phyloP scores from a whole-genome alignment of 352 stramenopile species.

The Thalassiosira livingstoniorum region DNA sequence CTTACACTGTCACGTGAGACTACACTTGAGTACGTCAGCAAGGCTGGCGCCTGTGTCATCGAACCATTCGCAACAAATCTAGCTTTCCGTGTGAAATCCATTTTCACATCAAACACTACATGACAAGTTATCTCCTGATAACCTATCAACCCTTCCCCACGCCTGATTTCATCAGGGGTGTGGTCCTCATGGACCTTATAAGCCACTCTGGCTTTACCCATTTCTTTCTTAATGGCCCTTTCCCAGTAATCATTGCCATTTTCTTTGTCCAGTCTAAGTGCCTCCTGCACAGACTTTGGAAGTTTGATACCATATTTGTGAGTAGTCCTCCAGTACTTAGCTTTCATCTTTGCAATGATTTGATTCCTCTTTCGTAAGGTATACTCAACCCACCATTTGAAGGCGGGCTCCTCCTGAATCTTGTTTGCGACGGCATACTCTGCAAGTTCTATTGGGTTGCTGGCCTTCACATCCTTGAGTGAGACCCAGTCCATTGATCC shows the following conservation, averaged over 20 bases:
- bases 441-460: neutral
- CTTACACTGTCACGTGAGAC: constrained; percentile 63
- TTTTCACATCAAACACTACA: constrained; percentile 72
- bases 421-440: neutral
- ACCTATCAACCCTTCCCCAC: constrained; percentile 24
- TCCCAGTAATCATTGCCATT: constrained; percentile 59
- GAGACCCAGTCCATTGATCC: constrained; percentile 40
- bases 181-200: constrained; percentile 34
- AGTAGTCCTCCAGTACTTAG: constrained; percentile 31
- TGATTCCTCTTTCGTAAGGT: constrained; percentile 13
- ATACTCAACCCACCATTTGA: constrained; percentile 20
- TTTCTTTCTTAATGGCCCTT: constrained; percentile 66
- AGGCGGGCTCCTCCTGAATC: constrained; percentile 20
- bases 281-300: constrained; percentile 50
- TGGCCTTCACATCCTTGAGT: constrained; percentile 64
- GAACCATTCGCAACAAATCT: constrained; percentile 51
- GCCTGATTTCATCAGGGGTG: constrained; percentile 20
- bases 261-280: constrained; percentile 49
- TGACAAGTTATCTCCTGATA: constrained; percentile 51
- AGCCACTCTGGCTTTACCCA: constrained; percentile 49
- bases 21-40: constrained; percentile 58
- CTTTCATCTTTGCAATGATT: constrained; percentile 38
- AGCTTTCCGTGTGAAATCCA: constrained; percentile 62
- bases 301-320: constrained; percentile 49
- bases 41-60: constrained; percentile 45